A percentile compares a stretch with the other conserved stretches of the same genome.
These are phyloP conservation scores for Mycena capillaripes DNA, from an alignment of 768 basidiomycete genomes.

Conservation along the genomic window DNA sequence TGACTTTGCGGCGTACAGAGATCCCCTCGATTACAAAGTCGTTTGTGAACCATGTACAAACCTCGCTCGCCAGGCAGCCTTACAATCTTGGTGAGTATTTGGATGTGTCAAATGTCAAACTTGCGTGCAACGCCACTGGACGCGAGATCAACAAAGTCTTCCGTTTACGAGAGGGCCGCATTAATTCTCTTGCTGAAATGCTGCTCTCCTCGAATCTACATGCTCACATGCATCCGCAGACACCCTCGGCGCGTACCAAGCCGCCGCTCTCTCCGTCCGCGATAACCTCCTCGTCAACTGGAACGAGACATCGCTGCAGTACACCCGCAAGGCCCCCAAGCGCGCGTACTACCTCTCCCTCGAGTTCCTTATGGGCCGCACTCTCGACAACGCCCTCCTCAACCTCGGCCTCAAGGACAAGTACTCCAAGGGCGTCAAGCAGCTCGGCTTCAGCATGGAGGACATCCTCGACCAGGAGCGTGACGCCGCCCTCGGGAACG, in stretches of 20 bases:
- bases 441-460: constrained; percentile 92
- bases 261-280: constrained; percentile 87
- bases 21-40: constrained; percentile 76
- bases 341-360: constrained; percentile 96
- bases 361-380: constrained; percentile 91
- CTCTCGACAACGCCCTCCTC: constrained; percentile 74
- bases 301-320: constrained; percentile 85
- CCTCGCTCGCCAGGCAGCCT: constrained; percentile 90
- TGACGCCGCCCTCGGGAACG: constrained; percentile 95
- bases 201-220: too few species aligned
- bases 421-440: constrained; percentile 74
- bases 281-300: constrained; percentile 93
- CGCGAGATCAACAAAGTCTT: too few species aligned
- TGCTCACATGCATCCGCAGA: constrained; percentile 53
- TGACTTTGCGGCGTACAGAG: constrained; percentile 56
- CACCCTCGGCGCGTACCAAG: constrained; percentile 91
- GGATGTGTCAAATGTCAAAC: too few species aligned
- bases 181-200: too few species aligned
- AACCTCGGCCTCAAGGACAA: constrained; percentile 89
- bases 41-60: constrained; percentile 87
- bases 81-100: constrained; percentile 79
- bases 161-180: too few species aligned
- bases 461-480: constrained; percentile 91
- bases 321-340: constrained; percentile 88
- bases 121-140: too few species aligned